Conservation (phyloP, 768 basidiomycete species). For the Strobilomyces confusus region DNA sequence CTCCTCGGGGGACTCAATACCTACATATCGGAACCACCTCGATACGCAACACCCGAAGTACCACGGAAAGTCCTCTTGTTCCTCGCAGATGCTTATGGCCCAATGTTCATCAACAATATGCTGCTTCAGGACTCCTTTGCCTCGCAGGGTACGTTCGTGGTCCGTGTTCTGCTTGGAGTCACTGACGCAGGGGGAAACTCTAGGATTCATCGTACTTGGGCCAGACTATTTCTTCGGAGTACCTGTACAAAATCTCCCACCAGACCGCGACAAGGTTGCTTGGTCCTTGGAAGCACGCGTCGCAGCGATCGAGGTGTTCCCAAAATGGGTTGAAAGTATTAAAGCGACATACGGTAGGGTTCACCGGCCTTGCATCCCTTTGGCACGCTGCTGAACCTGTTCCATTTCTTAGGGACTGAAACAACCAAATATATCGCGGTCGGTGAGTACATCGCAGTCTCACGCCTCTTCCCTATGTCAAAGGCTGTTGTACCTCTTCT, state of each 20-base stretch:
- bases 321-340: slow-evolving; percentile 49
- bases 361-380: neutral
- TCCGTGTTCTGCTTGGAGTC: neutral
- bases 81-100: slow-evolving; percentile 54
- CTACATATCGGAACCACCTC: slow-evolving; percentile 50
- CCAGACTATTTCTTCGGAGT: slow-evolving; percentile 62
- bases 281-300: slow-evolving; percentile 41
- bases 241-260: slow-evolving; percentile 37
- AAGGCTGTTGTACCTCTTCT: neutral
- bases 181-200: neutral
- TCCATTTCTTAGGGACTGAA: slow-evolving; percentile 14
- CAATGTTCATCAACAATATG: slow-evolving; percentile 51
- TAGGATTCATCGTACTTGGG: slow-evolving; percentile 56
- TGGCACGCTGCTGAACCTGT: neutral
- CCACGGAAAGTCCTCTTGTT: slow-evolving; percentile 49
- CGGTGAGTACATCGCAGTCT: slow-evolving; percentile 27
- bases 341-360: slow-evolving; percentile 41
- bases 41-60: slow-evolving; percentile 1
- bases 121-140: slow-evolving; percentile 63
- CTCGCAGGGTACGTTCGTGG: slow-evolving; percentile 39
- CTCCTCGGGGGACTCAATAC: slow-evolving; percentile 47
- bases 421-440: slow-evolving; percentile 40
- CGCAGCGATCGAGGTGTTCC: slow-evolving; percentile 37
- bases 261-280: slow-evolving; percentile 30
- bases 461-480: neutral